Percentiles rank a stretch among this genome's conserved stretches.
phyloP scores from a whole-genome alignment of 768 basidiomycete genomes.

The Porphyrellus cyaneotinctus region DNA sequence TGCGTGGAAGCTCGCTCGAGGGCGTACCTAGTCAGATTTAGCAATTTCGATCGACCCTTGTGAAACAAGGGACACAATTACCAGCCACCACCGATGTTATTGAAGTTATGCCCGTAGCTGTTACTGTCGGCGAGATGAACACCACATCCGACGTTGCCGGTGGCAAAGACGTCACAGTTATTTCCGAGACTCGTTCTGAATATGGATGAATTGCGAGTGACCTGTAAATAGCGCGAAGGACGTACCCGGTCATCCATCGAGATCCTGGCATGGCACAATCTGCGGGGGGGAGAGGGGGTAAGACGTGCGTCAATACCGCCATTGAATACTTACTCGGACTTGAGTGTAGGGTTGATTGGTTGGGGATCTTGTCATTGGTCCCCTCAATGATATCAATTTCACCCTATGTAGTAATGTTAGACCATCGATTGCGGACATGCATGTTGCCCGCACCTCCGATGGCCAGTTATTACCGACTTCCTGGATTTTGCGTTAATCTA shows the following conservation, averaged over 20 bases:
- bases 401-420: constrained; percentile 13
- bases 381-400: constrained; percentile 35
- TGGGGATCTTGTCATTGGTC: constrained; percentile 28
- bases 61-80: not conserved
- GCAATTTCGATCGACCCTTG: not conserved
- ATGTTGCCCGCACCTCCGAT: constrained; percentile 8
- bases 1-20: constrained; percentile 28
- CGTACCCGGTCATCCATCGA: constrained; percentile 32
- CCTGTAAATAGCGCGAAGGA: not conserved
- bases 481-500: constrained; percentile 11
- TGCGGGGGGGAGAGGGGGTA: not conserved
- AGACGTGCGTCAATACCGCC: not conserved
- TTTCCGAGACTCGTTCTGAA: constrained; percentile 14
- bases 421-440: too few species aligned
- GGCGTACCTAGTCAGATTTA: constrained; percentile 31
- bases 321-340: constrained; percentile 9
- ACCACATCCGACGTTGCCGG: constrained; percentile 32
- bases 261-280: constrained; percentile 32
- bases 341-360: constrained; percentile 32
- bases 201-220: not conserved
- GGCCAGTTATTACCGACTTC: constrained; percentile 29
- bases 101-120: constrained; percentile 37
- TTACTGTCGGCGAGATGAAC: constrained; percentile 22
- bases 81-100: constrained; percentile 37
- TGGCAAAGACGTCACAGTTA: constrained; percentile 27